Base-by-base conservation (phyloP, 768 basidiomycete genomes). In the Dioszegia crocea region DNA sequence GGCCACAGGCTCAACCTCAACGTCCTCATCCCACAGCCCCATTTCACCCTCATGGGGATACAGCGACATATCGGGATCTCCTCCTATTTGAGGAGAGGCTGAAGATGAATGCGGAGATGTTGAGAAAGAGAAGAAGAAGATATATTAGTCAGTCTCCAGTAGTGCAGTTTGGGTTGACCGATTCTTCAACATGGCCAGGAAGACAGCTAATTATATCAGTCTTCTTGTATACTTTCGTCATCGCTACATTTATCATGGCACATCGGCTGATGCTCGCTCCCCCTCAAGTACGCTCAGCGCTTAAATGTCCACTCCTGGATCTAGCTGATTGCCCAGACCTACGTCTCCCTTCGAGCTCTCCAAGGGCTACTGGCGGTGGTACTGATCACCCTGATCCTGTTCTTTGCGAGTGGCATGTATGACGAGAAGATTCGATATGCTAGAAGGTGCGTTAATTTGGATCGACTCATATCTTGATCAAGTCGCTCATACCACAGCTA, bases 331-430 rank as follows among this genome's bases (percentile, higher is more conserved):
- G 14, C 21, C 27, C 50, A 71, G 67, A 83, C 83, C 2, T 84
- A 86, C 10, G 77, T 91, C 41, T 80, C 89, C 49, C 74, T 77
- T 76, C 78, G 56, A 80, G 65, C 55, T 2, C 40, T 64, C 6
- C 86, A 84, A 33, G 90, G 88, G 1, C 78, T 91, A 36, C 80
- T 96, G 11, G 88, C 94, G 60, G 89, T 98, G 27, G 84, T 87
- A 19, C 85, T 91, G 54, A 92, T 91, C 14, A 93, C 93, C 1
- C 84, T 98, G 8, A 83, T 88, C 30, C 83, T 99, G 38, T 96
- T 98, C 82, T 97, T 96, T 75, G 91, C 91, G 9, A 93, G 89
- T 67, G 94, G 94, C 17, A 88, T 93, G 84, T 99, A 97, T 70
- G 81, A 87, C 3, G 92, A 99, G 77, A 93, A 94, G 80, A 93